Base-by-base conservation (phyloP, 352 stramenopile species). In the Phytophthora pisi region DNA sequence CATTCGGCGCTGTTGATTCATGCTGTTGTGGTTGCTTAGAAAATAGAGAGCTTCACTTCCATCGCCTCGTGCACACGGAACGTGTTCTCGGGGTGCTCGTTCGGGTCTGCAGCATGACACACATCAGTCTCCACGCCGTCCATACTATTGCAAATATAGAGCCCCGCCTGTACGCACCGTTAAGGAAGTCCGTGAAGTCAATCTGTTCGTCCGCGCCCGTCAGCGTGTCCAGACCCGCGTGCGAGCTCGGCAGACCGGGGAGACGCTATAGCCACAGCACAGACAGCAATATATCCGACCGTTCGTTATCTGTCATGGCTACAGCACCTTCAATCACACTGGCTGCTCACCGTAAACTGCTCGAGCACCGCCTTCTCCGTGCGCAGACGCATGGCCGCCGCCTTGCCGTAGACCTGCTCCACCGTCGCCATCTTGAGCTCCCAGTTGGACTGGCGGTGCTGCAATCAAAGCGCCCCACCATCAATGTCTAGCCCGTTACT, bases 41-140 rank as follows among this genome's bases (percentile, higher is more conserved):
- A 96, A 71, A 96, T 94, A 61, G 83, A 78, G 47, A 96, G 77
- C 81, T 96, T 96, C 65, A 96, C 88, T 77, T 96, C 88, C 86
- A 96, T 96, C 49, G 86, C 85, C 49, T 94, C 86, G 73, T 96
- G 88, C 9, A 96, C 86, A 64, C 83, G 82, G 80, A 94, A 96
- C 51, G 71, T 76, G 72, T 85, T 84, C 67, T 93, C 86, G 28
- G 85, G 85, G 77, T 91, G 79, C 61, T 96, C 84, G 61, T 87
- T 74, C 8, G 86, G 86, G 72, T 93, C 88, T 94, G 67, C 13
- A 38, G 16, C 55, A 60, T 24, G 8, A 56, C 57, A 67, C 13
- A 63, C 18, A 46, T 80, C 13, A 71, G 49, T 20, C n/a, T 10
- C 18, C 4, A 8, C 52, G 34, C 2, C 4, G 26, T 13, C 1